Base-by-base conservation (phyloP, 2,329 filamentous ascomycete species). In the Xylariaceae sp. region DNA sequence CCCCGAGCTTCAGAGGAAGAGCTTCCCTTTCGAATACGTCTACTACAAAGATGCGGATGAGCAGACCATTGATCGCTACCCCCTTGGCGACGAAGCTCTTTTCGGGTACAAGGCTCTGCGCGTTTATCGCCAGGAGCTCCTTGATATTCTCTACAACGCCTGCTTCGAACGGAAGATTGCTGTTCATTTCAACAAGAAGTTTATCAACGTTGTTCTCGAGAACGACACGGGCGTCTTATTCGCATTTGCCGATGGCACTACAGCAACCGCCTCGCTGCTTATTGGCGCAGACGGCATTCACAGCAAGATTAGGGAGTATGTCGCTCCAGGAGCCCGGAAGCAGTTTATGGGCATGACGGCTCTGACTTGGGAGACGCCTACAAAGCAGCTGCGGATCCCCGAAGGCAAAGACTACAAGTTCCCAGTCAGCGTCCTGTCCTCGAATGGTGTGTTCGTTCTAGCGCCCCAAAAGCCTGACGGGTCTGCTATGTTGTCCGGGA, bases 241-340 rank as follows among this genome's bases (percentile, higher is more conserved):
- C 62, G 74, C 72, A 8, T 82, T 86, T 55, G 68, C 69, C 0
- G 79, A 84, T 47, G 81, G 79, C 1, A 74, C 73, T 0, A 72
- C 67, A 0, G 72, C 65, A 1, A 68, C 63, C 0, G 79, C 81
- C 0, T 63, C 71, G 0, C 65, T 83, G 11, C 77, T 87, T 0
- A 73, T 87, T 14, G 84, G 83, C 0, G 80, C 83, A 0, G 85
- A 87, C 55, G 85, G 85, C 0, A 86, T 87, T 48, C 82, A 87
- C 65, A 85, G 82, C 2, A 75, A 71, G 1, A 79, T 87, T 0
- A 76, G 84, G 2, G 75, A 72, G 3, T 78, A 84, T 44, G 70
- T 87, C 0, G 74, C 79, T 39, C 81, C 83, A 0, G 75, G 77
- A 0, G 61, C 82, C 1, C 64, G 75, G 26, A 80, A 85, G 2